A percentile compares a stretch with the other conserved stretches of the same genome.
Conservation (phyloP, 495 filamentous ascomycete genomes). For the Neurospora tetrasperma region DNA sequence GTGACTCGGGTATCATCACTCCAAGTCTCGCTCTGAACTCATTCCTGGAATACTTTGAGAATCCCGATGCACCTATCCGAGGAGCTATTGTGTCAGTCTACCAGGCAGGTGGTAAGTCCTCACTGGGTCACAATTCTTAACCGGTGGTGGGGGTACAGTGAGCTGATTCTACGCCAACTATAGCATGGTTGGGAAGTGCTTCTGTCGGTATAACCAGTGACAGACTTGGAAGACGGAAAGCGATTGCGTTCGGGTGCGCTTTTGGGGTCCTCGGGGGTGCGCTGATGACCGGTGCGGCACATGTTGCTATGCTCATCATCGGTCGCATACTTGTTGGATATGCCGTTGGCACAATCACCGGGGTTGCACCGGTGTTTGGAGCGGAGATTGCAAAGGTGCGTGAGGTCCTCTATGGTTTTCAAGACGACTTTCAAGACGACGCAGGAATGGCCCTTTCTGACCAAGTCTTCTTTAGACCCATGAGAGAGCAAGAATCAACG, state of each 20-base stretch:
- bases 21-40: conserved; percentile 33
- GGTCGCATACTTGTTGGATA: conserved; percentile 42
- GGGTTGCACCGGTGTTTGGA: conserved; percentile 38
- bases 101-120: conserved; percentile 22
- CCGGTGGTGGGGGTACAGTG: conserved; percentile 8
- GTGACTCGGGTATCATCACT: conserved; percentile 34
- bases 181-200: conserved; percentile 42
- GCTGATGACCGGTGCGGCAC: conserved; percentile 39
- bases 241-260: conserved; percentile 38
- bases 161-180: conserved; percentile 10
- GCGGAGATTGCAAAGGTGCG: conserved; percentile 29
- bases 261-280: conserved; percentile 38
- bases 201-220: conserved; percentile 38
- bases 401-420: conserved; percentile 15
- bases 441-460: conserved; percentile 13
- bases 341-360: conserved; percentile 42
- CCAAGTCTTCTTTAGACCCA: conserved; percentile 35
- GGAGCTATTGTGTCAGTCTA: conserved; percentile 44
- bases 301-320: conserved; percentile 43
- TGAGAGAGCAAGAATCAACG: conserved; percentile 37
- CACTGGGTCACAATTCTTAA: neutral
- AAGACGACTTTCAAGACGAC: conserved; percentile 20
- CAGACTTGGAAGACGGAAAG: conserved; percentile 33
- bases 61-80: conserved; percentile 34
- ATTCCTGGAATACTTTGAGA: conserved; percentile 31